phyloP scores from a whole-genome alignment of 2,329 filamentous ascomycete species.

The Cytospora piceae region DNA sequence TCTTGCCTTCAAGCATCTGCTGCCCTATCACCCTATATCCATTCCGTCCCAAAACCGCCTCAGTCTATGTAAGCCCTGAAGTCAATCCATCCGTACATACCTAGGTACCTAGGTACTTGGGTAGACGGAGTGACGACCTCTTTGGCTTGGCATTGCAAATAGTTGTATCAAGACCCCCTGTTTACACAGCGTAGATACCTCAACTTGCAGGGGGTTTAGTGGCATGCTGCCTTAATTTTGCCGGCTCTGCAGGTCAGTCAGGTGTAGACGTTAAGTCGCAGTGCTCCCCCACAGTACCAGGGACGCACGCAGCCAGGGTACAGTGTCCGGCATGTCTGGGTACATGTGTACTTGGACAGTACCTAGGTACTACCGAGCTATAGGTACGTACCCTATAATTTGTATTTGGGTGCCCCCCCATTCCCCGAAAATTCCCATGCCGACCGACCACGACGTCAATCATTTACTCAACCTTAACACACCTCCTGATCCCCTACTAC shows the following conservation, averaged over 20 bases:
- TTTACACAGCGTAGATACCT: background rate
- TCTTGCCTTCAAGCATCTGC: too few relatives aligned
- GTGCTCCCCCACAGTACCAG: background rate
- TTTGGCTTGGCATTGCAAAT: too few relatives aligned
- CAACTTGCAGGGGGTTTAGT: background rate
- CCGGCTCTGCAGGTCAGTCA: too few relatives aligned
- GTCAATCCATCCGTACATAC: too few relatives aligned
- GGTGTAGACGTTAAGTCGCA: background rate
- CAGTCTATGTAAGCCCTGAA: too few relatives aligned
- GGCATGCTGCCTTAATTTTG: background rate
- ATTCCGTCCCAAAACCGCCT: too few relatives aligned
- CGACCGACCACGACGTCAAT: background rate
- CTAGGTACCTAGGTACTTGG: too few relatives aligned
- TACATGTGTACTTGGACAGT: background rate
- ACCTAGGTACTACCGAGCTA: background rate
- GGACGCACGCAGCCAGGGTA: background rate
- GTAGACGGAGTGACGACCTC: too few relatives aligned
- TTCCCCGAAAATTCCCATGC: background rate
- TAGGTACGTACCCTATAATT: background rate
- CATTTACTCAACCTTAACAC: constrained; percentile 1
- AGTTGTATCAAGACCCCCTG: background rate
- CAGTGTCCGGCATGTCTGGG: background rate
- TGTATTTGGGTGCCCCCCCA: background rate
- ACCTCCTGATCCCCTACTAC: constrained; percentile 2
- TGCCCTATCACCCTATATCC: too few relatives aligned